These are phyloP conservation scores for Erysimum cheiri DNA, from an alignment of 441 rosid species.

Conservation along the genomic window DNA sequence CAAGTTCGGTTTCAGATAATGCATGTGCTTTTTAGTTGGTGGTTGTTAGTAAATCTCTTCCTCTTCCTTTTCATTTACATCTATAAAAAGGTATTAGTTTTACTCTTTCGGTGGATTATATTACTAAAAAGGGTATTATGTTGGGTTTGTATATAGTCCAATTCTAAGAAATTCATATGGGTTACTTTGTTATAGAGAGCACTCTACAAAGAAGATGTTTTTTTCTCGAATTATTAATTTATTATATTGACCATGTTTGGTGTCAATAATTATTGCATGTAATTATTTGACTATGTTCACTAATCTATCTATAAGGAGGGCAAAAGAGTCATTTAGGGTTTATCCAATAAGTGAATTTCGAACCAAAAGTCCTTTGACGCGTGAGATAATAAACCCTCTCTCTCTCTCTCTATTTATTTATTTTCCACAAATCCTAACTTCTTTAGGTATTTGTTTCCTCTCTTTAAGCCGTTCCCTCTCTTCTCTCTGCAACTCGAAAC, in stretches of 20 bases:
- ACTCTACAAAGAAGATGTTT: neutral
- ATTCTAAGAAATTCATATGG: neutral
- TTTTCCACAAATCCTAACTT: neutral
- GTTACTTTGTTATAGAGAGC: neutral
- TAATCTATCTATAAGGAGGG: too few species aligned
- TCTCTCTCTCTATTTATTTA: neutral
- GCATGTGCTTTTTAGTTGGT: slow-evolving; percentile 15
- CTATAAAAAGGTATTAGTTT: slow-evolving; percentile 2
- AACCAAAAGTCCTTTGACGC: slow-evolving; percentile 3
- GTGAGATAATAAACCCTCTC: slow-evolving; percentile 1
- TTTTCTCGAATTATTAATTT: neutral
- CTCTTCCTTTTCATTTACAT: slow-evolving; percentile 1
- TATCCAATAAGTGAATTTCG: slow-evolving; percentile 12
- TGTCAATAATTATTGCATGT: slow-evolving; percentile 7
- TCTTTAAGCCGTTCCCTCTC: slow-evolving; percentile 9
- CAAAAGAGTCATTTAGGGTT: neutral
- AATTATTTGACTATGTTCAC: too few species aligned
- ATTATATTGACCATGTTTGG: neutral
- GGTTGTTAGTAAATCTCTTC: slow-evolving; percentile 9
- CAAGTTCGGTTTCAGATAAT: slow-evolving; percentile 18
- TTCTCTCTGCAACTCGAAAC: slow-evolving; percentile 37
- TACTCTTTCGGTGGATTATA: neutral
- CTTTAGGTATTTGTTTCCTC: neutral
- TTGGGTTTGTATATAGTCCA: neutral
- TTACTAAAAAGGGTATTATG: neutral